Base-by-base conservation (phyloP, 345 rosid genomes). In the Camelina sativa region DNA sequence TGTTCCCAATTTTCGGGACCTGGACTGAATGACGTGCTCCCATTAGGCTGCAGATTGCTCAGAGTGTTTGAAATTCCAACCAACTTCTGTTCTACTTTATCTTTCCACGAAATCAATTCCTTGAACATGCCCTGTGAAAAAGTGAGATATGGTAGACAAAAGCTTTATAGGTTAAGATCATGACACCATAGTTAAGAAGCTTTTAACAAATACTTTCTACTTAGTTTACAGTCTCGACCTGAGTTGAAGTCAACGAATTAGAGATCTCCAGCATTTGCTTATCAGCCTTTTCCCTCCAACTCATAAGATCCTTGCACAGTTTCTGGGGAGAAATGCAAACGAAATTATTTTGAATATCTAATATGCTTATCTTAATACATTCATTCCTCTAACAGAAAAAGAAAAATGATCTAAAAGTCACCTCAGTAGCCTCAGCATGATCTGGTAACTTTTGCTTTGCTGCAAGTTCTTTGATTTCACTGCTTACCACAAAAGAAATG, bases 1-100 rank as follows among this genome's bases (percentile, higher is more conserved):
- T 89, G 89, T 80, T 87, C 93, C 98, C 96, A 93, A 72, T 79
- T 87, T 32, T 87, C 96, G 41, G 89, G 82, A 67, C 81, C 71
- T 55, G 86, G 89, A 74, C 88, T 80, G 46, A 86, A 82, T 47
- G 84, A 56, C 47, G 67, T 73, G 80, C 82, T 81, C 35, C 83
- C 86, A 73, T 85, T 87, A 13, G 87, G 86, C 74, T 82, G 92
- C 78, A 84, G 67, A 72, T 51, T 77, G 80, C 71, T 83, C 79
- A 85, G 52, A 30, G 85, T 77, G 82, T 77, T 81, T 73, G 89
- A 80, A 67, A 90, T 80, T 80, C 87, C 96, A 56, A 35, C 67
- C 67, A 92, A 78, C 88, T 91, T 89, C 62, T 83, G 84, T 63
- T 91, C 97, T 50, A 73, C 80, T 80, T 85, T 85, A 40, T 84